Evolutionary conservation across 2,329 filamentous ascomycete genomes (phyloP), one percentile per base, ranked within the genome.

Genomic region (Cordyceps militaris): DNA sequence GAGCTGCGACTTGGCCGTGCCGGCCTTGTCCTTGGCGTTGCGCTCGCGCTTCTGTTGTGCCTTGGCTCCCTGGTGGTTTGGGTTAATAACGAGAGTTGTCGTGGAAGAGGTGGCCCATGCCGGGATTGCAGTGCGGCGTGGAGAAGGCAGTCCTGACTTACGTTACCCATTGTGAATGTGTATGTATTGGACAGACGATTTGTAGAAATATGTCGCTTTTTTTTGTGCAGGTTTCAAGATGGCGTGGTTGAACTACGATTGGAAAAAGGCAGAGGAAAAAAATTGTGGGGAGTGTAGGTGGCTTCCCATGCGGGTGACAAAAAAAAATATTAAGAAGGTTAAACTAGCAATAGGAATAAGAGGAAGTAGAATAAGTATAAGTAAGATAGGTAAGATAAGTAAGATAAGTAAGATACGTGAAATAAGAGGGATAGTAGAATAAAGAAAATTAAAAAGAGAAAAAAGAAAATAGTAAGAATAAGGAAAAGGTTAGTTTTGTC

Each of bases 21-120:
- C 74, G 68, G 78, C 81, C 62, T 70, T 70, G 62, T 87, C 81
- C 73, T 88, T 87, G 63, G 77, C 76, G 70, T 85, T 85, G 73
- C 86, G 85, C 72, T 88, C 87, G 63, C 87, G 86, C 82, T 88
- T 88, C 74, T 86, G 82, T 70, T 80, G 77, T 70, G 84, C 83
- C 73, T 84, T 86, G 71, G 81, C 82, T 75, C 84, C 84, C 81
- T 84, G 57, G 7, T 26, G 14, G 21, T 46, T 46, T 19, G 46
- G 51, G 51, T 54, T 10, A 54, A 42, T 14, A 46, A n/a, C 5
- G 11, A 16, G 9, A 16, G 34, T 19, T 34, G 47, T 26, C 21
- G 48, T 10, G 23, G n/a, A n/a, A n/a, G n/a, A 9, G 40, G 28
- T 34, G 6, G 42, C 4, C 5, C 21, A 3, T 13, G 21, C 14